Base-by-base conservation (phyloP, 352 stramenopile species). In the Elongisporangium undulatum region DNA sequence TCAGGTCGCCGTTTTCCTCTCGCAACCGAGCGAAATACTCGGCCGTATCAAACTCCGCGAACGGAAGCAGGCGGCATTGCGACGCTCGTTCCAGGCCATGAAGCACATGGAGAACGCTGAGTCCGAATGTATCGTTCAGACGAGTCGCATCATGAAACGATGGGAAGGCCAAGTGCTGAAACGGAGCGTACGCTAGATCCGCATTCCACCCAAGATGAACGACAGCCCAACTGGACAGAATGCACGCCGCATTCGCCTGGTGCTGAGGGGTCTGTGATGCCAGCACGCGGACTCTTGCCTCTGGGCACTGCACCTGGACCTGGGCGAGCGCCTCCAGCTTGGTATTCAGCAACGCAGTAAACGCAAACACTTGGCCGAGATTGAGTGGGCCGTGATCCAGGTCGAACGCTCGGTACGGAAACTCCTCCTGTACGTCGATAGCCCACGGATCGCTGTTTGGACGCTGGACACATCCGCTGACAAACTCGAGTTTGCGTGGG, bases 331-430 rank as follows among this genome's bases (percentile, higher is more conserved):
- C 67, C n/a, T 67, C 67, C n/a, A 98, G 62, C 56, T 97, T 95
- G 59, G 79, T 83, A 65, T 98, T 97, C 21, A 99, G 71, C 54
- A 85, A 86, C 20, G 87, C 69, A 29, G 83, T 96, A 71, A 99
- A 99, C 29, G 95, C 82, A 62, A 98, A 97, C 0, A 98, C 80
- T 73, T 98, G 95, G 15, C 92, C 96, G 3, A 99, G 72, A 69
- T 98, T 99, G 45, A 99, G 82, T 48, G 97, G 97, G 3, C 97
- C 97, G 75, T 99, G 99, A 76, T 99, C 97, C 21, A 99, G 79
- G 78, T 98, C 99, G 68, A 99, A 99, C 71, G 98, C 98, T 93
- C 94, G 98, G 78, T 99, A 99, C 22, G 97, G 73, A 52, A 99
- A 76, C 59, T 97, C 87, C 13, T 93, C 76, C 68, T 98, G 92